These are phyloP conservation scores for Blastomyces percursus DNA, from an alignment of 2,329 filamentous ascomycete genomes.

Conservation along the genomic window DNA sequence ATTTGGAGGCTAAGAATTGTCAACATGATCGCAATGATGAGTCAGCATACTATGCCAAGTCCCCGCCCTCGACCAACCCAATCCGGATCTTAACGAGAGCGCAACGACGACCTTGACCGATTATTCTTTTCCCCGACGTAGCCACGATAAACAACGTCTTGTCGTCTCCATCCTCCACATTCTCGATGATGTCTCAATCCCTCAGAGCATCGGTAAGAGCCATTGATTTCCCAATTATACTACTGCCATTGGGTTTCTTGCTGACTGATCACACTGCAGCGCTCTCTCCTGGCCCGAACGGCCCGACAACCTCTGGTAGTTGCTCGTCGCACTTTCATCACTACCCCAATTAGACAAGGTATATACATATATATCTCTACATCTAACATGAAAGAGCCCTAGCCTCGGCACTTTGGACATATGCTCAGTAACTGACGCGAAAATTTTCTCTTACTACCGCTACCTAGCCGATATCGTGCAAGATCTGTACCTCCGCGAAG, in stretches of 20 bases:
- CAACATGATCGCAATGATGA: background rate
- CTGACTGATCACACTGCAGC: slow-evolving; percentile 33
- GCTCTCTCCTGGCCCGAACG: slow-evolving; percentile 51
- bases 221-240: background rate
- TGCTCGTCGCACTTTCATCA: slow-evolving; percentile 53
- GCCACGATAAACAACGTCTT: slow-evolving; percentile 5
- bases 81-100: slow-evolving; percentile 4
- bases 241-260: slow-evolving; percentile 12
- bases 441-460: slow-evolving; percentile 6
- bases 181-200: slow-evolving; percentile 15
- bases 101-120: background rate
- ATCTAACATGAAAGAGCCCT: background rate
- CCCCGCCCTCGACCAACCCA: background rate
- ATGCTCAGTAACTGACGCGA: background rate
- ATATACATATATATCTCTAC: slow-evolving; percentile 32
- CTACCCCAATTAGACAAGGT: slow-evolving; percentile 53
- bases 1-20: background rate
- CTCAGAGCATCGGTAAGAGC: slow-evolving; percentile 13
- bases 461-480: slow-evolving; percentile 83
- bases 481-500: slow-evolving; percentile 92
- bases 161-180: slow-evolving; percentile 3
- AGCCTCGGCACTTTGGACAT: background rate
- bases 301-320: slow-evolving; percentile 47
- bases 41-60: background rate
- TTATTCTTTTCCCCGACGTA: background rate